Conservation (phyloP, 1,284 basidiomycete species). For the Cryptococcus sp. region DNA sequence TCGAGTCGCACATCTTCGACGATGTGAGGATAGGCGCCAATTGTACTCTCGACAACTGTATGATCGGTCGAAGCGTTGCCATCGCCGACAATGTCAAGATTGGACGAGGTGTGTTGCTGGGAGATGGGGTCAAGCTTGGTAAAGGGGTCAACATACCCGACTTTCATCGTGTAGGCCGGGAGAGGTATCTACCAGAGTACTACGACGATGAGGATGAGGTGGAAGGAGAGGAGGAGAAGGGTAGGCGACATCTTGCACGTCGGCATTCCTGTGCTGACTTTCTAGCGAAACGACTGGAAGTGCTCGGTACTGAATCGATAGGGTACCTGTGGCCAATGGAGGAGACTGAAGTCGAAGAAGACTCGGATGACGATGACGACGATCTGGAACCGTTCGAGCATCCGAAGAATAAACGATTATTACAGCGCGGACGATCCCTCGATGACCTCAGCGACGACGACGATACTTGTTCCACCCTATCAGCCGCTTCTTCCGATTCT, state of each 20-base stretch:
- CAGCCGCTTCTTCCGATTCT: slow-evolving; percentile 37
- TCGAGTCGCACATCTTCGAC: slow-evolving; percentile 76
- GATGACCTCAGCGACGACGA: slow-evolving; percentile 26
- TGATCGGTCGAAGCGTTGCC: slow-evolving; percentile 47
- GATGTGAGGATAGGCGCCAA: slow-evolving; percentile 69
- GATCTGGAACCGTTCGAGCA: slow-evolving; percentile 46
- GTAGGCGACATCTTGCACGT: slow-evolving; percentile 4
- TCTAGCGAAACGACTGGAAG: slow-evolving; percentile 15
- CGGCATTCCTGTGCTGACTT: background rate
- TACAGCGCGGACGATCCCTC: slow-evolving; percentile 42
- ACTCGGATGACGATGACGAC: slow-evolving; percentile 41
- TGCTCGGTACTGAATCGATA: slow-evolving; percentile 36
- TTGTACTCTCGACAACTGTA: slow-evolving; percentile 68
- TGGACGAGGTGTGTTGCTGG: slow-evolving; percentile 53
- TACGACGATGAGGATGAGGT: slow-evolving; percentile 55
- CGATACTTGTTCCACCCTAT: slow-evolving; percentile 41
- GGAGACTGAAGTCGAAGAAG: slow-evolving; percentile 34
- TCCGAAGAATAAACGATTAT: slow-evolving; percentile 41
- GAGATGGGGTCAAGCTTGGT: slow-evolving; percentile 65
- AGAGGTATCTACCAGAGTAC: slow-evolving; percentile 69
- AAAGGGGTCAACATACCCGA: slow-evolving; percentile 63
- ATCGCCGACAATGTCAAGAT: slow-evolving; percentile 50
- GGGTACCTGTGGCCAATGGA: slow-evolving; percentile 49
- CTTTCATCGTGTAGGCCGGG: slow-evolving; percentile 68
- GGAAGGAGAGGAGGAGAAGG: slow-evolving; percentile 44